Evolutionary conservation across 2,329 filamentous ascomycete species (phyloP).

Genomic region (Phyllosticta citribraziliensis): DNA sequence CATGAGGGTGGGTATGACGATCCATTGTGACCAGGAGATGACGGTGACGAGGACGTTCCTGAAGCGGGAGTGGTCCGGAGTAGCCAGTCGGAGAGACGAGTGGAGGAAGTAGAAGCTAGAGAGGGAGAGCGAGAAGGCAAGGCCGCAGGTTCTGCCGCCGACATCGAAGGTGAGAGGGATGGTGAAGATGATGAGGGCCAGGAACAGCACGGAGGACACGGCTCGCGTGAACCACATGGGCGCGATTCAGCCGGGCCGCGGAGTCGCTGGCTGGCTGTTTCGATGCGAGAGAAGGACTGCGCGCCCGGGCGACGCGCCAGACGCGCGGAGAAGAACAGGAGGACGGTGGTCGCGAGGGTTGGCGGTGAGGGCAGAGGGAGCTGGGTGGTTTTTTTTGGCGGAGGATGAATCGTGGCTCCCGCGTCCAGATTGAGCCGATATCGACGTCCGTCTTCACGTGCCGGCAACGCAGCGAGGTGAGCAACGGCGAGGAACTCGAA

Average conservation of each 20-base stretch:
- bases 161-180: conserved; percentile 98
- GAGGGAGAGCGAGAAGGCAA: conserved; percentile 85
- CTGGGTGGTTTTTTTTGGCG: neutral
- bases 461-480: neutral
- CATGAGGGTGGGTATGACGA: conserved; percentile 74
- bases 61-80: conserved; percentile 67
- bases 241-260: conserved; percentile 22
- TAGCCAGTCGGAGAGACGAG: conserved; percentile 68
- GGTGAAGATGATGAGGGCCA: conserved; percentile 85
- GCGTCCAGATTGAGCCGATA: neutral
- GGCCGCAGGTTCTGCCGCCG: conserved; percentile 83
- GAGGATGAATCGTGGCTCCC: conserved; percentile 10
- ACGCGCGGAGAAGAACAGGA: neutral
- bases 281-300: neutral
- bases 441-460: conserved; percentile 8
- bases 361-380: neutral
- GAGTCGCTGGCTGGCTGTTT: neutral
- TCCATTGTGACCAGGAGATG: conserved; percentile 70
- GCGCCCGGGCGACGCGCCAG: conserved; percentile 7
- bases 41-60: conserved; percentile 60
- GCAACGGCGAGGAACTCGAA: neutral
- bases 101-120: conserved; percentile 87
- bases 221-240: conserved; percentile 78
- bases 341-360: neutral
- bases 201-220: conserved; percentile 72